Evolutionary conservation across 2,329 filamentous ascomycete genomes (phyloP).

Genomic region (Phialophora expanda): DNA sequence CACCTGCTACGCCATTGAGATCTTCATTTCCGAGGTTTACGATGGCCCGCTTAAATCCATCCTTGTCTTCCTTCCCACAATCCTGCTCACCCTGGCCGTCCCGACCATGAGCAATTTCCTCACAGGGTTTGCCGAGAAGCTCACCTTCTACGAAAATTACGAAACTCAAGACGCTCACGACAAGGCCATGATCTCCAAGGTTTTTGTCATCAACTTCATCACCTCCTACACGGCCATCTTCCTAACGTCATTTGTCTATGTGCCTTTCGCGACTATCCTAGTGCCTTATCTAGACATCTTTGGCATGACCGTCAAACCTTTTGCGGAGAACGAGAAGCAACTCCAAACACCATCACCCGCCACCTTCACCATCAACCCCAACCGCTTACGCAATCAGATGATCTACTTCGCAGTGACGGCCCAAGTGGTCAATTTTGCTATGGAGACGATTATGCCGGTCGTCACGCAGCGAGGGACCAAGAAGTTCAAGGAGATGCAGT

Average conservation of each 20-base stretch:
- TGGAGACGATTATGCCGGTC: constrained; percentile 85
- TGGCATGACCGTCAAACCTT: constrained; percentile 71
- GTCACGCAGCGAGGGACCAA: constrained; percentile 77
- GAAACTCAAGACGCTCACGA: constrained; percentile 84
- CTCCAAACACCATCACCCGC: constrained; percentile 60
- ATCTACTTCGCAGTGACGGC: constrained; percentile 96
- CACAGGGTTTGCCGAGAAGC: constrained; percentile 73
- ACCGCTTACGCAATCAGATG: constrained; percentile 84
- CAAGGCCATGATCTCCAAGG: constrained; percentile 84
- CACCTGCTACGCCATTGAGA: constrained; percentile 87
- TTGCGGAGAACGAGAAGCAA: constrained; percentile 76
- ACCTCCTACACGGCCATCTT: constrained; percentile 93
- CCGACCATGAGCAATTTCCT: constrained; percentile 78
- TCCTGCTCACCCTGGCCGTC: constrained; percentile 80
- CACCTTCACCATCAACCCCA: constrained; percentile 80
- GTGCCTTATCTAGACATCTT: constrained; percentile 87
- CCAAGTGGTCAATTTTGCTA: constrained; percentile 83
- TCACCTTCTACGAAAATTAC: constrained; percentile 90
- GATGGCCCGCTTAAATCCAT: constrained; percentile 84
- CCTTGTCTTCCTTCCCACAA: constrained; percentile 84
- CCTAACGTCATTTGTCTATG: constrained; percentile 90
- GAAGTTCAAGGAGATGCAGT: constrained; percentile 78
- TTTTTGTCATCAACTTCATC: constrained; percentile 96
- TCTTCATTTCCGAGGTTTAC: constrained; percentile 95
- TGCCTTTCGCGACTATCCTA: constrained; percentile 83